Conservation (phyloP, 2,329 filamentous ascomycete species). For the Cadophora gregata region DNA sequence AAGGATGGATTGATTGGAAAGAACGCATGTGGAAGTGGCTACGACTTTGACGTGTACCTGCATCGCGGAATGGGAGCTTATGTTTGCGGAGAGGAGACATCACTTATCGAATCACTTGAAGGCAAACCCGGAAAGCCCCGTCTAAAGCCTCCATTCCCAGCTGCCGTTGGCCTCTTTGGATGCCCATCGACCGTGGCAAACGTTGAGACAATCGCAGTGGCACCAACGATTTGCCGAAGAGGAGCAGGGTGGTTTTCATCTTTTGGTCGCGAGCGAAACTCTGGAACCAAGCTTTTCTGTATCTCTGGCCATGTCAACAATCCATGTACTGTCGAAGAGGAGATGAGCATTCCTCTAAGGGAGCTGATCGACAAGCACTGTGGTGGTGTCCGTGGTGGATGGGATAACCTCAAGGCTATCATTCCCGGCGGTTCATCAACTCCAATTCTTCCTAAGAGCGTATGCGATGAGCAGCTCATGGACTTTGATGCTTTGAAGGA, state of each 20-base stretch:
- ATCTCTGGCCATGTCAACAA: constrained; percentile 99
- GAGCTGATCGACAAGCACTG: constrained; percentile 99
- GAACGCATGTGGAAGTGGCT: constrained; percentile 95
- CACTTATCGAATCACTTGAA: constrained; percentile 96
- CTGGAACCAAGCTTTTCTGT: constrained; percentile 97
- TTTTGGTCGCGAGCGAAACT: constrained; percentile 95
- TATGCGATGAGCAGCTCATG: constrained; percentile 97
- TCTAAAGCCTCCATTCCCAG: constrained; percentile 97
- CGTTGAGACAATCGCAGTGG: constrained; percentile 95
- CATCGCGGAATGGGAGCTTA: constrained; percentile 98
- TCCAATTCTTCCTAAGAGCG: constrained; percentile 85
- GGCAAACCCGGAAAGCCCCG: constrained; percentile 98
- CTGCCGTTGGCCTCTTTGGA: constrained; percentile 95
- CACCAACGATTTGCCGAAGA: constrained; percentile 92
- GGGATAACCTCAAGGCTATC: constrained; percentile 95
- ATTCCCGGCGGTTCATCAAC: constrained; percentile 98
- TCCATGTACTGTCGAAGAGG: constrained; percentile 96
- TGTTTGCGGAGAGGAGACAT: constrained; percentile 98
- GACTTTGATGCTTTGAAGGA: constrained; percentile 99
- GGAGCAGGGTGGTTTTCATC: constrained; percentile 91
- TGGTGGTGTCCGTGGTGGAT: constrained; percentile 92
- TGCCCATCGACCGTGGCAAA: constrained; percentile 98
- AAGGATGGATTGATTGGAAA: constrained; percentile 93
- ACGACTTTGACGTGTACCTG: constrained; percentile 96
- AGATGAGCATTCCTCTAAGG: constrained; percentile 96